Base-by-base conservation (phyloP, 2,329 filamentous ascomycete genomes). In the Arachnopeziza araneosa region DNA sequence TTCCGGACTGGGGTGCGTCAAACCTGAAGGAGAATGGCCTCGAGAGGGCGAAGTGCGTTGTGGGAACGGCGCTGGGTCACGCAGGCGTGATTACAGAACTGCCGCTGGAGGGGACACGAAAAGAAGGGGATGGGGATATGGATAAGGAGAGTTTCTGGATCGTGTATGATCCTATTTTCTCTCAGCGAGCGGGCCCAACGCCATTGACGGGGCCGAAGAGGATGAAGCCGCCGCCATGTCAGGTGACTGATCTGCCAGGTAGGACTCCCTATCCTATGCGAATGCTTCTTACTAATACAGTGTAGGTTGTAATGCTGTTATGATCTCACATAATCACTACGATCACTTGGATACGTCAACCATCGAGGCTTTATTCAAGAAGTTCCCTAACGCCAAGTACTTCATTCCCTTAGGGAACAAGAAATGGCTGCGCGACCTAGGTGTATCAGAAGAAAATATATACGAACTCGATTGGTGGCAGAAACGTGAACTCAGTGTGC, bases 391-490 rank as follows among this genome's bases (percentile, higher is more conserved):
- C n/a, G 90, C 85, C 49, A 90, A 95, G 66, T 96, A 93, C 76
- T 96, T 96, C 66, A 91, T 91, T 36, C 91, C 91, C 0, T 76
- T 96, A 2, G 91, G 91, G 1, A 86, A 96, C 61, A 90, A 89
- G 73, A 77, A 80, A 50, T 96, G 91, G 92, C 96, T 97, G 73
- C 77, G 78, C 54, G 75, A 78, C 2, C 79, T 79, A 24, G 90
- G 90, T 1, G 82, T 96, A 57, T 64, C 81, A 1, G 88, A 90
- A 60, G 58, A 60, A 2, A 48, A 32, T 14, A 86, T 93, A 57
- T 93, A 90, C 0, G 93, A 97, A 76, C 75, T 96, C 67, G 93
- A 97, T 75, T 97, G 93, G 93, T 97, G 93, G 93, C 87, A 96
- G 67, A 86, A 90, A 62, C 81, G 84, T 12, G 86, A 93, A 51